Base-by-base conservation (phyloP, 2,329 filamentous ascomycete species). In the Neonectria hederae region DNA sequence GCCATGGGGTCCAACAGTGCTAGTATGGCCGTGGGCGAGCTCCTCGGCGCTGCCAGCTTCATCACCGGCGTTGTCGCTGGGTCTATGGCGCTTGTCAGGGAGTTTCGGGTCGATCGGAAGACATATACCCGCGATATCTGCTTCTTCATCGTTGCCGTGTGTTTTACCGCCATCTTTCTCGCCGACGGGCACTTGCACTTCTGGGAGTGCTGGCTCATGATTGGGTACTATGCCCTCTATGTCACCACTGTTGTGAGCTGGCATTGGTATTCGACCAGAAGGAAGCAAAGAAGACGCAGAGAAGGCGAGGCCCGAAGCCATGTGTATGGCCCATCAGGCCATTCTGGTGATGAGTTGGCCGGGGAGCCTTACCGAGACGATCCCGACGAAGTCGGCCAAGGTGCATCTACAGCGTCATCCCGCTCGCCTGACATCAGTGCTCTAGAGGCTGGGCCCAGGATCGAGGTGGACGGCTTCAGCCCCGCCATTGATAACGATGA, bases 1-100 rank as follows among this genome's bases (percentile, higher is more conserved):
- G 97, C 96, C 71, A 98, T 99, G 93, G 90, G 90, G 74, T 97
- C 94, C 24, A 93, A 98, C 75, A 97, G 94, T 76, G 95, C 95
- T n/a, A 97, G 94, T 81, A 87, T 99, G 84, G 96, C 96, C 1
- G 89, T 99, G 43, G 96, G 96, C 49, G 96, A 99, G 81, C 84
- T 99, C 54, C 93, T 99, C 57, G 96, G 96, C 35, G 96, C 96
- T 11, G 96, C 96, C 35, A 90, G 93, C 67, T 99, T 99, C 81
- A 99, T 99, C 78, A 97, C 94, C 1, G 92, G 94, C 2, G 95
- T 99, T 19, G 96, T 99, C 35, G 94, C 95, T 5, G 96, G 96
- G 17, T 97, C 94, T 60, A 99, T 99, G 96, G 96, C 95, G 14
- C 81, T 99, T 59, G 94, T 97, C n/a, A 87, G 93, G 68, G 96